Evolutionary conservation across 2,329 filamentous ascomycete genomes (phyloP).

Genomic region (Colletotrichum destructivum): DNA sequence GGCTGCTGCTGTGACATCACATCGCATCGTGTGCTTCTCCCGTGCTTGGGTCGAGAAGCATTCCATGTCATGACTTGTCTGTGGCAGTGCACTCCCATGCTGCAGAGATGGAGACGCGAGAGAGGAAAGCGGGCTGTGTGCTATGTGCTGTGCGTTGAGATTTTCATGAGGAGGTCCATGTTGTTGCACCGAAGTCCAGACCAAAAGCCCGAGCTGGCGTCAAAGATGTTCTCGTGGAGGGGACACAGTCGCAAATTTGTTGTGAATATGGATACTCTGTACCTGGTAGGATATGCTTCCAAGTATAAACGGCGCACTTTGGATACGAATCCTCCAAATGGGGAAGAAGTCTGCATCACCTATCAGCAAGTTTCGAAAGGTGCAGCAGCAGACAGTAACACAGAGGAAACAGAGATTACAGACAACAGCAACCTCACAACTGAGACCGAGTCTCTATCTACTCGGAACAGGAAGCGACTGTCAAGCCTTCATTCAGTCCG

Average conservation of each 20-base stretch:
- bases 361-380: no score
- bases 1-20: constrained; percentile 25
- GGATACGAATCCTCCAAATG: no score
- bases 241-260: not conserved
- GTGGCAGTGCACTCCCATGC: constrained; percentile 8
- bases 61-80: constrained; percentile 28
- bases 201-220: constrained; percentile 14
- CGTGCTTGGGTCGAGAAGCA: not conserved
- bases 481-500: no score
- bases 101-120: not conserved
- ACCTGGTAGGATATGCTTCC: no score
- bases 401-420: no score
- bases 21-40: not conserved
- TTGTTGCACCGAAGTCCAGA: constrained; percentile 16
- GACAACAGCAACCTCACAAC: no score
- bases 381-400: no score
- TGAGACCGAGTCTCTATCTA: no score
- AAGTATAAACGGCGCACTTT: not conserved
- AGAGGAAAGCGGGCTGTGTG: not conserved
- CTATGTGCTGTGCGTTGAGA: not conserved
- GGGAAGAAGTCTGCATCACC: no score
- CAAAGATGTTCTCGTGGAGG: not conserved
- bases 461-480: no score
- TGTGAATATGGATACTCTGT: not conserved
- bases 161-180: not conserved